Evolutionary conservation across 306 rosid genomes (phyloP).

Genomic region (Citrullus amarus): DNA sequence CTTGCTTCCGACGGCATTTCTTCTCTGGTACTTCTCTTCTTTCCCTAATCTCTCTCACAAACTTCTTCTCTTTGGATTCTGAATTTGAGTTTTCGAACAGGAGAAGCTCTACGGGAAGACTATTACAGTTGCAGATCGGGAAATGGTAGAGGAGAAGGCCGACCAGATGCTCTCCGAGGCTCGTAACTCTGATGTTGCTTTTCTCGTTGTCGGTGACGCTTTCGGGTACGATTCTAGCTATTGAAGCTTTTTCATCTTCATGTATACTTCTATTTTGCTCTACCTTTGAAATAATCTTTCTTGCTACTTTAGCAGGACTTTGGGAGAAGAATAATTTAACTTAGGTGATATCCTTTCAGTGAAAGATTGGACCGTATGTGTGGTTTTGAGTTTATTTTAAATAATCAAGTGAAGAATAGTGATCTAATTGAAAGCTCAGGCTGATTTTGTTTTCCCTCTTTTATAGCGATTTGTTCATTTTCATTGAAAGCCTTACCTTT

Average conservation of each 20-base stretch:
- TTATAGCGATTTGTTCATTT: background rate
- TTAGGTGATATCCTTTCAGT: too few species aligned
- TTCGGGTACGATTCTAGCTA: slow-evolving; percentile 28
- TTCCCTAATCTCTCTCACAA: too few species aligned
- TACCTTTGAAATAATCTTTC: too few species aligned
- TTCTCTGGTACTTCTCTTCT: slow-evolving; percentile 28
- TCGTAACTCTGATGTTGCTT: slow-evolving; percentile 34
- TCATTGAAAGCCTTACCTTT: background rate
- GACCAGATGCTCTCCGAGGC: slow-evolving; percentile 32
- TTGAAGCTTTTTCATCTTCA: background rate
- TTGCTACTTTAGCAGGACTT: too few species aligned
- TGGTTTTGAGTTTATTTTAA: too few species aligned
- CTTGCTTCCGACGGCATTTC: slow-evolving; percentile 63
- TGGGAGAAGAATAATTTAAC: too few species aligned
- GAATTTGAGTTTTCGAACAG: slow-evolving; percentile 15
- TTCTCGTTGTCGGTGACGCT: slow-evolving; percentile 47
- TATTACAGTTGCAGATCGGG: slow-evolving; percentile 71
- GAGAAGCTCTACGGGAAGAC: slow-evolving; percentile 63
- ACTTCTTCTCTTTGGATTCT: background rate
- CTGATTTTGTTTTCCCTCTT: background rate
- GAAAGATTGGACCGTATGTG: too few species aligned
- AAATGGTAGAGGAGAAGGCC: slow-evolving; percentile 75
- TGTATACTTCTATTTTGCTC: too few species aligned
- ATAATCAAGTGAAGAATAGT: too few species aligned
- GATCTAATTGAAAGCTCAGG: background rate